phyloP scores from a whole-genome alignment of 2,329 filamentous ascomycete genomes.

The Pyricularia pennisetigena region DNA sequence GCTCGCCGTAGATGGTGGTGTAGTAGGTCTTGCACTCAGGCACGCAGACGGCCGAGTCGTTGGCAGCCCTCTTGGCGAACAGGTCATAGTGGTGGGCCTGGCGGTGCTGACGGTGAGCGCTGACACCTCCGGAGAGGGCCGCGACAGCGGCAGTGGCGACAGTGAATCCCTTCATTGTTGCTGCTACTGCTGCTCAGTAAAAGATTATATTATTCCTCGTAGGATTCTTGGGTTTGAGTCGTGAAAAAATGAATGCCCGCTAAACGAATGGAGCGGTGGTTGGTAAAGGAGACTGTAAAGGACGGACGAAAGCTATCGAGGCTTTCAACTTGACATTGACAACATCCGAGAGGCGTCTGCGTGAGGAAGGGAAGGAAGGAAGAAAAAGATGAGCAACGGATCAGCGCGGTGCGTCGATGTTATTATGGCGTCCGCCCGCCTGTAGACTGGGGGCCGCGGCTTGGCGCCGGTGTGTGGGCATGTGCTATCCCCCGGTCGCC shows the following conservation, averaged over 20 bases:
- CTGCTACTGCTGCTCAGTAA: conserved; percentile 12
- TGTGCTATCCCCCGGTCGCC: background rate
- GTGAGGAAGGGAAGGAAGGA: conserved; percentile 27
- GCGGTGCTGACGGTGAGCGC: conserved; percentile 48
- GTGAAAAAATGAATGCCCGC: conserved; percentile 62
- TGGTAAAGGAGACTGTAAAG: conserved; percentile 27
- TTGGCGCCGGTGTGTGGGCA: background rate
- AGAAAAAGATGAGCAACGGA: conserved; percentile 23
- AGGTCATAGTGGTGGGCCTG: conserved; percentile 46
- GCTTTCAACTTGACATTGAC: conserved; percentile 39
- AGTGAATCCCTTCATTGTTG: conserved; percentile 66
- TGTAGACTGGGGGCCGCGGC: background rate
- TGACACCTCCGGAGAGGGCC: conserved; percentile 46
- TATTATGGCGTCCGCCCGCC: conserved; percentile 24
- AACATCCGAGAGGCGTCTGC: conserved; percentile 35
- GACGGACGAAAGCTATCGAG: conserved; percentile 39
- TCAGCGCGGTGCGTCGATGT: conserved; percentile 24
- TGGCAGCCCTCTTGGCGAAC: conserved; percentile 39
- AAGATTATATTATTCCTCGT: conserved; percentile 17
- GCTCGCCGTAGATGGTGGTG: conserved; percentile 57
- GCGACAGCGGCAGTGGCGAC: conserved; percentile 52
- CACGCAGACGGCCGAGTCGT: conserved; percentile 39
- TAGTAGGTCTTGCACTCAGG: conserved; percentile 64
- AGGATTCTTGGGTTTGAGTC: conserved; percentile 16
- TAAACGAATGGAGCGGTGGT: conserved; percentile 80